Evolutionary conservation across 2,329 filamentous ascomycete genomes (phyloP).

Genomic region (Epicoccum sorghinum): DNA sequence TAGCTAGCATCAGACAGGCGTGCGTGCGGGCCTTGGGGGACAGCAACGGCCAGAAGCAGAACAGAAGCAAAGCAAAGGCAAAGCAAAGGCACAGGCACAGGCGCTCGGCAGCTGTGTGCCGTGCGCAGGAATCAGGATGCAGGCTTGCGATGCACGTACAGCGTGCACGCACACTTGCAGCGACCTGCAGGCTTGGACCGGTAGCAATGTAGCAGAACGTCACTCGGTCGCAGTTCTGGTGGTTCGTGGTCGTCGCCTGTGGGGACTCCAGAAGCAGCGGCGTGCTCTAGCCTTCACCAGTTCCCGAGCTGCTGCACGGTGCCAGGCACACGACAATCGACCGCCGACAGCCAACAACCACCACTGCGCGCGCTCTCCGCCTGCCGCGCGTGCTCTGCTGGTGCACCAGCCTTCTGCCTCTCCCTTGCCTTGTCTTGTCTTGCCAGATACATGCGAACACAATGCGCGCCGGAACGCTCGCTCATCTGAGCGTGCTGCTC

Average conservation of each 20-base stretch:
- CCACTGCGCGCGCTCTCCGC: neutral
- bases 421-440: neutral
- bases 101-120: neutral
- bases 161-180: no score
- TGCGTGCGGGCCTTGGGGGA: neutral
- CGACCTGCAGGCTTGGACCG: no score
- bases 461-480: constrained; percentile 38
- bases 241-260: neutral
- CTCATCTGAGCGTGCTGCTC: constrained; percentile 40
- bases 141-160: no score
- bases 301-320: neutral
- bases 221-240: neutral
- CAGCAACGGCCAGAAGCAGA: neutral
- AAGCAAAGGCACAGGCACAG: no score
- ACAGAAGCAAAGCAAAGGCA: neutral
- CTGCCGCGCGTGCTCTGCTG: neutral
- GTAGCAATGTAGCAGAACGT: neutral
- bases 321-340: neutral
- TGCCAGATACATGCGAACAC: constrained; percentile 7
- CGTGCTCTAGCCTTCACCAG: neutral
- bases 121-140: neutral
- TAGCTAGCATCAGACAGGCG: neutral
- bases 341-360: neutral
- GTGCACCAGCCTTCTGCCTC: neutral
- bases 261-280: neutral